Percentiles rank a stretch among this genome's conserved stretches.
Conservation (phyloP, 1,284 basidiomycete genomes). For the Boletus sp. region DNA sequence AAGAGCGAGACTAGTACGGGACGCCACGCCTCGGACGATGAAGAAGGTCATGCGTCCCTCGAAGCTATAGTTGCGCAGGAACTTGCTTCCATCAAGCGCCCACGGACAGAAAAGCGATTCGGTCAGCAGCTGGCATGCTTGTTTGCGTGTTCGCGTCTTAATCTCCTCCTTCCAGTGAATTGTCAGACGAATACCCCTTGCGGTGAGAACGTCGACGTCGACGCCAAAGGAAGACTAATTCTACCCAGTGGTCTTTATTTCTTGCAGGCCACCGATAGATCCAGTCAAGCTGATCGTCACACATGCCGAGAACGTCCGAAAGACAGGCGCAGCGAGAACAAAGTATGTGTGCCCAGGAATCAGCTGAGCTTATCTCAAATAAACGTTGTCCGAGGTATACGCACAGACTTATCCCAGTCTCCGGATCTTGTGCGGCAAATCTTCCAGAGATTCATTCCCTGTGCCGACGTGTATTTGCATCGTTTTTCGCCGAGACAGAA, state of each 20-base stretch:
- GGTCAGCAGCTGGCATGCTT: slow-evolving; percentile 41
- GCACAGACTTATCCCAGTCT: slow-evolving; percentile 67
- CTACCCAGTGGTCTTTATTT: slow-evolving; percentile 67
- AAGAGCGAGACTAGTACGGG: slow-evolving; percentile 16
- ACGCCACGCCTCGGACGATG: slow-evolving; percentile 28
- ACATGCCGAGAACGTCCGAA: slow-evolving; percentile 58
- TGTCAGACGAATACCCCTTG: slow-evolving; percentile 75
- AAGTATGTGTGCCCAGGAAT: slow-evolving; percentile 40
- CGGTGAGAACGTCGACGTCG: slow-evolving; percentile 41
- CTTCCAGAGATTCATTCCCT: slow-evolving; percentile 61
- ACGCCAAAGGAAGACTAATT: slow-evolving; percentile 1
- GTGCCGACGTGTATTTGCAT: slow-evolving; percentile 49
- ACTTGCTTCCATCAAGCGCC: slow-evolving; percentile 63
- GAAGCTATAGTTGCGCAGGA: slow-evolving; percentile 71
- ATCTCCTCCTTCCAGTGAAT: slow-evolving; percentile 44
- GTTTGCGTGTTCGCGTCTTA: background rate
- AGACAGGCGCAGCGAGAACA: slow-evolving; percentile 61
- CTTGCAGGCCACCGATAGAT: slow-evolving; percentile 71
- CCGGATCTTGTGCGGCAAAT: slow-evolving; percentile 62
- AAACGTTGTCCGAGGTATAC: slow-evolving; percentile 46
- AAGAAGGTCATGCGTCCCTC: slow-evolving; percentile 44
- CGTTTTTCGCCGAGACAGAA: slow-evolving; percentile 46
- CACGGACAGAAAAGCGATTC: slow-evolving; percentile 59
- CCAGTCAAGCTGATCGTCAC: slow-evolving; percentile 68
- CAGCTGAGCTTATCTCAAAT: background rate